Conservation (phyloP, 2,329 filamentous ascomycete species). For the Cladosporium oxysporum region DNA sequence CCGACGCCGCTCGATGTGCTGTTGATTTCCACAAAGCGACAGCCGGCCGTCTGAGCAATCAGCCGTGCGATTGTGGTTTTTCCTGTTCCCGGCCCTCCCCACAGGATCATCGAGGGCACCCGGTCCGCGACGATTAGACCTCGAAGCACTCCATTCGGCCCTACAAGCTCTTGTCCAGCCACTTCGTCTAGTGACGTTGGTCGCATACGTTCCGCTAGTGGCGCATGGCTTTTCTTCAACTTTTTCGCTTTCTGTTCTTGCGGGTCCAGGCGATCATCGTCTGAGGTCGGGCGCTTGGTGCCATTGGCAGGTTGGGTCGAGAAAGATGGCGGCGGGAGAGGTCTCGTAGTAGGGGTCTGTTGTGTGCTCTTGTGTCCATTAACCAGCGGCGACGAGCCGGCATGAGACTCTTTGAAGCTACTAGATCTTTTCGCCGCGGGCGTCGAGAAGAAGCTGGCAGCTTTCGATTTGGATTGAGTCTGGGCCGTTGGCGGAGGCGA, state of each 20-base stretch:
- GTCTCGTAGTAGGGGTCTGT: constrained; percentile 21
- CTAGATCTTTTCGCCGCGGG: constrained; percentile 48
- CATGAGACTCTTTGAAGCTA: constrained; percentile 31
- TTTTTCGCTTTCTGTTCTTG: constrained; percentile 53
- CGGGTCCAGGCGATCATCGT: constrained; percentile 22
- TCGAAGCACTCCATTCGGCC: constrained; percentile 77
- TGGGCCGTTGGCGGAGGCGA: constrained; percentile 33
- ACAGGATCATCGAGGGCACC: constrained; percentile 93
- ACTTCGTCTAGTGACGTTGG: constrained; percentile 82
- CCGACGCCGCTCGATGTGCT: constrained; percentile 84
- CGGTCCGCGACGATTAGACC: constrained; percentile 82
- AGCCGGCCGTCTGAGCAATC: constrained; percentile 78
- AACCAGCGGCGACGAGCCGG: constrained; percentile 26
- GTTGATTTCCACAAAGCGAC: constrained; percentile 93
- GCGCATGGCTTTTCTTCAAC: constrained; percentile 68
- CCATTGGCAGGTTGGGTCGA: constrained; percentile 25
- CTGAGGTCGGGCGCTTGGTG: constrained; percentile 31
- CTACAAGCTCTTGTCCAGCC: constrained; percentile 88
- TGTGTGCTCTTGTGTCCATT: constrained; percentile 26
- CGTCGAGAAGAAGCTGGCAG: constrained; percentile 58
- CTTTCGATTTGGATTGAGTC: constrained; percentile 37
- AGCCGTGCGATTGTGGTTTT: constrained; percentile 93
- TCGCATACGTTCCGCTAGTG: constrained; percentile 91
- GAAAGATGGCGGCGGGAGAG: constrained; percentile 26
- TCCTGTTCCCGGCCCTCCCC: constrained; percentile 78